phyloP scores from a whole-genome alignment of 345 rosid genomes.

The Rhodamnia rubescens region DNA sequence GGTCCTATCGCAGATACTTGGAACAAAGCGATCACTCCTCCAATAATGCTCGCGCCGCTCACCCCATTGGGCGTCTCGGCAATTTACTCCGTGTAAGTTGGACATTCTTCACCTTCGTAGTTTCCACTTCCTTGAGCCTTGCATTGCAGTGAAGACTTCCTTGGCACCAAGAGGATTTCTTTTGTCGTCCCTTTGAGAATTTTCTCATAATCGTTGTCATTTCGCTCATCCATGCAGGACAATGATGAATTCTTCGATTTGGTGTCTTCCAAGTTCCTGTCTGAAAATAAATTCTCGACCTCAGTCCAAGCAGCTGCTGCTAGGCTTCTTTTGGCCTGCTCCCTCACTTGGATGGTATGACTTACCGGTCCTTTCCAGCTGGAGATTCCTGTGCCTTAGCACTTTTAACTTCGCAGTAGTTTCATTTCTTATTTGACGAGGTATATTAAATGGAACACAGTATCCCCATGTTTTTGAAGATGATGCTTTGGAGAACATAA shows the following conservation, averaged over 20 bases:
- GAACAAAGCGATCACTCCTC: conserved; percentile 36
- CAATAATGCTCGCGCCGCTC: conserved; percentile 61
- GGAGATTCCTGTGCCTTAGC: neutral
- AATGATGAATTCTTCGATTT: conserved; percentile 96
- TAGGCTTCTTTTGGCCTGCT: conserved; percentile 72
- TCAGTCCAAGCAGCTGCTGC: conserved; percentile 81
- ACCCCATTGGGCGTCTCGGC: conserved; percentile 71
- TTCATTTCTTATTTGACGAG: neutral
- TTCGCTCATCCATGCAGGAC: conserved; percentile 38
- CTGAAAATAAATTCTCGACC: conserved; percentile 61
- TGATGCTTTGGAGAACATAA: conserved; percentile 58
- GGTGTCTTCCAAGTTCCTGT: conserved; percentile 75
- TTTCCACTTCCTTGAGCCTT: neutral
- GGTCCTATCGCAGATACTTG: conserved; percentile 35
- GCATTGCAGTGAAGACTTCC: neutral
- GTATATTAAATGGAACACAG: conserved; percentile 23
- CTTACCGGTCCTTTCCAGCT: neutral
- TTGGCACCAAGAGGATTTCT: neutral
- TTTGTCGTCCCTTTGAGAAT: neutral
- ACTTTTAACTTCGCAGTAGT: neutral
- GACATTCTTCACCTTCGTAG: neutral
- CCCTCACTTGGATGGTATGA: conserved; percentile 66
- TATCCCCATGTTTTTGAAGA: conserved; percentile 91
- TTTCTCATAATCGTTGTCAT: neutral
- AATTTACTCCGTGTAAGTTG: conserved; percentile 57